phyloP scores from a whole-genome alignment of 805 yeast genomes.

The Kazachstania psychrophila region DNA sequence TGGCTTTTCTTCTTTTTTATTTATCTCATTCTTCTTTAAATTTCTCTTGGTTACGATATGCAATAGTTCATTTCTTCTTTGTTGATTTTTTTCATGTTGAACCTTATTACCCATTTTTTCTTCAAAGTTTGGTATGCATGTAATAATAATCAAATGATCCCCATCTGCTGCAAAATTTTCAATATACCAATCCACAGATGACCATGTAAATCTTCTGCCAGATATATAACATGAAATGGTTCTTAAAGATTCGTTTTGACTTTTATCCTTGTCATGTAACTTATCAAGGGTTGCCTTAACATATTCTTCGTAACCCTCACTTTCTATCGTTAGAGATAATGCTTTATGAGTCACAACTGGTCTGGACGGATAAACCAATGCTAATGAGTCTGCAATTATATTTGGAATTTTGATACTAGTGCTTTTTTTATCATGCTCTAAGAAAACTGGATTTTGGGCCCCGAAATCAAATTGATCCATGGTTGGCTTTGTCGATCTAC shows the following conservation, averaged over 20 bases:
- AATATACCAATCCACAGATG: conserved; percentile 61
- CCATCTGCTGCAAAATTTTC: conserved; percentile 49
- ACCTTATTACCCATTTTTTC: conserved; percentile 9
- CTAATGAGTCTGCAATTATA: conserved; percentile 16
- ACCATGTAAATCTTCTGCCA: conserved; percentile 68
- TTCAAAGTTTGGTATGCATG: conserved; percentile 37
- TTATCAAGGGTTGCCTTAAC: conserved; percentile 7
- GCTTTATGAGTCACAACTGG: conserved; percentile 27
- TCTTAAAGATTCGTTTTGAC: conserved; percentile 24
- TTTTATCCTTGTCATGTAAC: conserved; percentile 6
- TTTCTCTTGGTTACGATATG: not conserved
- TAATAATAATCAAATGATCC: conserved; percentile 51
- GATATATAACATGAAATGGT: conserved; percentile 51
- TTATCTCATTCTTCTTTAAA: not conserved
- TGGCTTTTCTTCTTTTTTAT: conserved; percentile 1
- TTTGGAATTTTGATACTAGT: conserved; percentile 4
- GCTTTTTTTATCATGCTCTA: conserved; percentile 6
- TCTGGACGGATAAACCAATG: conserved; percentile 28
- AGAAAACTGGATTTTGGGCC: conserved; percentile 18
- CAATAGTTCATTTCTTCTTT: conserved; percentile 5
- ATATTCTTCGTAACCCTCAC: conserved; percentile 12
- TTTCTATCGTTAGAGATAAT: conserved; percentile 18
- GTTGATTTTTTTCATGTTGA: conserved; percentile 7
- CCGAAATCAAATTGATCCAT: conserved; percentile 27
- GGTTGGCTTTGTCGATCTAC: conserved; percentile 18